Conservation (phyloP, 805 yeast genomes). For the Sugiyamaella chiloensis region DNA sequence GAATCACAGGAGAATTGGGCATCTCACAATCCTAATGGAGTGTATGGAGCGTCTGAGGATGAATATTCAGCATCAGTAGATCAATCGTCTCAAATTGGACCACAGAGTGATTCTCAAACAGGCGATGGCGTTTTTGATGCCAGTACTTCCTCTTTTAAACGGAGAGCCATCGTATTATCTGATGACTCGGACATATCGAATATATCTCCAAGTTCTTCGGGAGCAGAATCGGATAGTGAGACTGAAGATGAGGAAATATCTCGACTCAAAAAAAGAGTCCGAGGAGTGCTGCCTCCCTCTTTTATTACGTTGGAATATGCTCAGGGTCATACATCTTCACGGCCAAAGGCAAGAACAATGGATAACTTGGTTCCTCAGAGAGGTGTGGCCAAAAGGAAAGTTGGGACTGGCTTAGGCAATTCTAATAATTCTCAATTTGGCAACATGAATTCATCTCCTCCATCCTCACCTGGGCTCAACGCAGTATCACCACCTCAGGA, state of each 20-base stretch:
- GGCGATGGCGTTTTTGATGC: too few relatives aligned
- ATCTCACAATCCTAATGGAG: neutral
- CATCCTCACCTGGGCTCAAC: conserved; percentile 1
- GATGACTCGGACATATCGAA: neutral
- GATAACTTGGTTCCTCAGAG: neutral
- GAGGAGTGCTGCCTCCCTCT: conserved; percentile 21
- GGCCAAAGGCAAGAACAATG: neutral
- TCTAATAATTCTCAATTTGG: neutral
- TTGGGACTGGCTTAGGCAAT: neutral
- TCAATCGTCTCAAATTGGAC: neutral
- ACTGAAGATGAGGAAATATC: neutral
- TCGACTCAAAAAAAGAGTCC: conserved; percentile 8
- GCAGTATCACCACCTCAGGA: neutral
- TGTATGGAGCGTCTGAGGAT: neutral
- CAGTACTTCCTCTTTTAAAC: neutral
- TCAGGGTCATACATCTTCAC: neutral
- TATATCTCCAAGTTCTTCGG: neutral
- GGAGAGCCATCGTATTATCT: conserved; percentile 2
- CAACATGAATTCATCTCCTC: too few relatives aligned
- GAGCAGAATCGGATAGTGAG: conserved; percentile 2
- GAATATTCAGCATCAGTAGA: neutral
- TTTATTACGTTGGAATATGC: conserved; percentile 19
- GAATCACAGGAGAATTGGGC: neutral
- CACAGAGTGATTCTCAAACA: neutral
- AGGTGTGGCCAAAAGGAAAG: conserved; percentile 1